phyloP scores from a whole-genome alignment of 2,329 filamentous ascomycete species.

The Stagonosporopsis tanaceti region DNA sequence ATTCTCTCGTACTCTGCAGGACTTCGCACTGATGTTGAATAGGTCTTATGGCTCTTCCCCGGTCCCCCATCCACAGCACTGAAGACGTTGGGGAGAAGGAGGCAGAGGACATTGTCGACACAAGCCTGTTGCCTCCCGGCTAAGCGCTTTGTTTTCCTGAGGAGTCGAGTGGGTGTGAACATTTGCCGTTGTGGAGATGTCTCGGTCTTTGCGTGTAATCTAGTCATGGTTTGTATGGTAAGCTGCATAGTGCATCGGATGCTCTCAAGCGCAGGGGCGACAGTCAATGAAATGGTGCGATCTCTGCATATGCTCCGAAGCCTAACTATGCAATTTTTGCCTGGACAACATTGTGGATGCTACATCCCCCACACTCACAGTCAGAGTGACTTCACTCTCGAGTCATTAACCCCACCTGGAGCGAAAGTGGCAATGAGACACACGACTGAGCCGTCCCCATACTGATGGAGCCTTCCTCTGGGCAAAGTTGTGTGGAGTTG shows the following conservation, averaged over 20 bases:
- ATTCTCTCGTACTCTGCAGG: slow-evolving; percentile 7
- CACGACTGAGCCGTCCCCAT: neutral
- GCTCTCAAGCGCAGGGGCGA: neutral
- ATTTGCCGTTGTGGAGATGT: slow-evolving; percentile 8
- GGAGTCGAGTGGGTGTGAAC: neutral
- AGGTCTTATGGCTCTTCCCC: slow-evolving; percentile 92
- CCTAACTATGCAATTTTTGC: neutral
- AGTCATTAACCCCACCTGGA: slow-evolving; percentile 6
- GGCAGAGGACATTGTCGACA: slow-evolving; percentile 92
- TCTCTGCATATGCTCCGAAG: slow-evolving; percentile 2
- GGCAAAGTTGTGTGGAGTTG: neutral
- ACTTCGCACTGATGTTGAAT: slow-evolving; percentile 22
- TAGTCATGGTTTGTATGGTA: slow-evolving; percentile 17
- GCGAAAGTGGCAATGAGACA: neutral
- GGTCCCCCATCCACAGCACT: slow-evolving; percentile 82
- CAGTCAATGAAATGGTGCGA: slow-evolving; percentile 8
- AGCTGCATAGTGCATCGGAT: slow-evolving; percentile 1
- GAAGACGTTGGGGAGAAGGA: slow-evolving; percentile 82
- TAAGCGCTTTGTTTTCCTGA: slow-evolving; percentile 53
- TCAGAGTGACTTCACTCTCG: neutral
- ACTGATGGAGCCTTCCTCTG: neutral
- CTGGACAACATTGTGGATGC: neutral
- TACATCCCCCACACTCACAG: neutral
- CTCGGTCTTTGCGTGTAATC: slow-evolving; percentile 22
- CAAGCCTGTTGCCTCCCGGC: slow-evolving; percentile 90